Conservation (phyloP, 805 yeast genomes). For the Lachancea mirantina region DNA sequence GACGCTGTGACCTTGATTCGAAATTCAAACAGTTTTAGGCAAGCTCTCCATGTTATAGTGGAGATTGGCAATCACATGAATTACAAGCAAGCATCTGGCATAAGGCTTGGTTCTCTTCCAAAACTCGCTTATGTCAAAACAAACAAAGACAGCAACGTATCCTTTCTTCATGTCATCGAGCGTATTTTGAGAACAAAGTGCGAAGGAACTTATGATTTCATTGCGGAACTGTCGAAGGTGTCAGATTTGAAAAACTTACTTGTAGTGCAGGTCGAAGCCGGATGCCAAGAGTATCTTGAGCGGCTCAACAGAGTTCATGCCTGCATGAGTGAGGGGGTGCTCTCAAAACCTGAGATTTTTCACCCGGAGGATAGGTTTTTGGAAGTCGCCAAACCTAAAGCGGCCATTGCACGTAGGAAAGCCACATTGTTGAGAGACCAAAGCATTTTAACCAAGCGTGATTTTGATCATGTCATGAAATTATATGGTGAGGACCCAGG, state of each 20-base stretch:
- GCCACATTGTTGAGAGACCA: constrained; percentile 46
- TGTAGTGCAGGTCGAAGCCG: constrained; percentile 54
- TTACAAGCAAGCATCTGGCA: constrained; percentile 66
- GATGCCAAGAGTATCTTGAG: constrained; percentile 48
- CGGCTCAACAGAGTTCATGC: constrained; percentile 44
- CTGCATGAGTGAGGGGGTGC: constrained; percentile 53
- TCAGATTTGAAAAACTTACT: constrained; percentile 52
- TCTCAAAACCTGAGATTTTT: constrained; percentile 53
- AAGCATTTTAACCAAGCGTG: constrained; percentile 42
- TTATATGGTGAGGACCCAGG: constrained; percentile 65
- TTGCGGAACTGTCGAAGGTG: constrained; percentile 51
- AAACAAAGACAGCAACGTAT: constrained; percentile 58
- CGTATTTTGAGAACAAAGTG: constrained; percentile 56
- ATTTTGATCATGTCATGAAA: constrained; percentile 52
- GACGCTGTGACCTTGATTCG: constrained; percentile 49
- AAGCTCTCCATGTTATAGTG: constrained; percentile 57
- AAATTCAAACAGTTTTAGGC: constrained; percentile 46
- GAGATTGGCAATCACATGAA: constrained; percentile 78
- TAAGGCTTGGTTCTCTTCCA: constrained; percentile 60
- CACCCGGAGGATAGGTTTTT: constrained; percentile 63
- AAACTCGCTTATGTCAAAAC: constrained; percentile 62
- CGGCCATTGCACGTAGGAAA: constrained; percentile 50
- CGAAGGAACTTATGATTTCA: constrained; percentile 55
- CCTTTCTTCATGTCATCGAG: constrained; percentile 71
- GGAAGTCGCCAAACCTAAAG: constrained; percentile 43